Evolutionary conservation across 164 flowering plant species (phyloP), one percentile per base, ranked within the genome.

Genomic region (Stephania yunnanensis): DNA sequence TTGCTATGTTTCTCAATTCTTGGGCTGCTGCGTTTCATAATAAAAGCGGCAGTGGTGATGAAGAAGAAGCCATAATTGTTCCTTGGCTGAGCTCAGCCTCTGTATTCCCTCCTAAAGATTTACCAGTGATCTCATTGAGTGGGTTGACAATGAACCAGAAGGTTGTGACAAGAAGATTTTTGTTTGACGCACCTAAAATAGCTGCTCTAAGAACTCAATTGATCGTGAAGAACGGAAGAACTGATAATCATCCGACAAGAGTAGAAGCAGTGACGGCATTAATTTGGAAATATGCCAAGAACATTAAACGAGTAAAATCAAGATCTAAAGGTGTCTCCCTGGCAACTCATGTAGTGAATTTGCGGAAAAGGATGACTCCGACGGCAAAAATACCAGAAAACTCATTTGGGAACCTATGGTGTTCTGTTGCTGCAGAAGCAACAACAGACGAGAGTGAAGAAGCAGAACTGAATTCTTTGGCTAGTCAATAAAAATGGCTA

Each of bases 231-330:
- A 17, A 10, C 2, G 72, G 53, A 0, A 69, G 78, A 31, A 45
- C 13, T 7, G 77, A 42, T 4, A 44, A n/a, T 15, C 2, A 52
- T 50, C 89, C 90, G 0, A 86, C 90, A 0, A 78, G 88, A 0
- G 80, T 89, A 0, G 89, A 87, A 76, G 81, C 73, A 0, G 82
- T 91, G 25, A 80, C 92, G 1, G 85, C 89, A 2, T 76, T 89
- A 68, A 46, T 91, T 22, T 88, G 89, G 89, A 83, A 81, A 66
- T 76, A 74, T 53, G 44, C 67, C 7, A 79, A 11, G 85, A 85
- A 5, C 29, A 46, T 31, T 5, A 30, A 71, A 6, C 73, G 64
- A 63, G 36, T 45, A 29, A 75, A 12, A 15, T n/a, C 50, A 13
- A 55, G 63, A 42, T 15, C 77, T 25, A 5, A 7, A 81, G 79